phyloP scores from a whole-genome alignment of 441 rosid genomes.

The Corymbia citriodora region DNA sequence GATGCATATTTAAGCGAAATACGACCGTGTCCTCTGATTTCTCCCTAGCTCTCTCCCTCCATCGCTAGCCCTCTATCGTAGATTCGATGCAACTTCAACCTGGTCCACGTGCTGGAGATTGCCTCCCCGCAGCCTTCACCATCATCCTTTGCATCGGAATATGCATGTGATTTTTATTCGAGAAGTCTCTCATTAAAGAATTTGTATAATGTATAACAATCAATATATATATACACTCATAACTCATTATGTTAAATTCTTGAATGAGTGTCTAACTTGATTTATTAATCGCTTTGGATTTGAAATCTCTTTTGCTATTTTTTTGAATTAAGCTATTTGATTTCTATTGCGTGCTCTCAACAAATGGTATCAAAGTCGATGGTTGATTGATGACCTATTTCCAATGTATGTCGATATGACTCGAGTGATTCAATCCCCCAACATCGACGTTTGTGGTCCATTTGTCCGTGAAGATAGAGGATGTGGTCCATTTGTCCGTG shows the following conservation, averaged over 20 bases:
- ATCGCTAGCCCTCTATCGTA: background rate
- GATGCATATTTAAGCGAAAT: background rate
- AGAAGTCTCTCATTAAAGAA: too few relatives aligned
- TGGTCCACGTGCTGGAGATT: background rate
- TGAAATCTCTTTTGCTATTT: too few relatives aligned
- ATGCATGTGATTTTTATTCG: too few relatives aligned
- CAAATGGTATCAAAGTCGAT: too few relatives aligned
- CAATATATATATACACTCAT: too few relatives aligned
- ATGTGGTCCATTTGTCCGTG: background rate
- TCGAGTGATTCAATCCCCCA: fast-evolving
- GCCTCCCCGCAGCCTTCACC: background rate
- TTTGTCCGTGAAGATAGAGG: background rate
- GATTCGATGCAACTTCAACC: background rate
- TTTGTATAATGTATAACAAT: background rate
- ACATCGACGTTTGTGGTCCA: background rate
- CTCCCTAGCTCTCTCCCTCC: background rate
- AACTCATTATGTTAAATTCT: too few relatives aligned
- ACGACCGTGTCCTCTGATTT: background rate
- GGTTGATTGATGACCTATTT: too few relatives aligned
- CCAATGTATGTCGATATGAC: background rate
- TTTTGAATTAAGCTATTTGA: background rate
- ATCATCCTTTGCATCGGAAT: background rate
- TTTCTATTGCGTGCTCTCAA: fast-evolving
- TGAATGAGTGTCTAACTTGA: too few relatives aligned
- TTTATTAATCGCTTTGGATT: background rate